phyloP scores from a whole-genome alignment of 371 early-diverging fungal genomes.

The Apophysomyces ossiformis region DNA sequence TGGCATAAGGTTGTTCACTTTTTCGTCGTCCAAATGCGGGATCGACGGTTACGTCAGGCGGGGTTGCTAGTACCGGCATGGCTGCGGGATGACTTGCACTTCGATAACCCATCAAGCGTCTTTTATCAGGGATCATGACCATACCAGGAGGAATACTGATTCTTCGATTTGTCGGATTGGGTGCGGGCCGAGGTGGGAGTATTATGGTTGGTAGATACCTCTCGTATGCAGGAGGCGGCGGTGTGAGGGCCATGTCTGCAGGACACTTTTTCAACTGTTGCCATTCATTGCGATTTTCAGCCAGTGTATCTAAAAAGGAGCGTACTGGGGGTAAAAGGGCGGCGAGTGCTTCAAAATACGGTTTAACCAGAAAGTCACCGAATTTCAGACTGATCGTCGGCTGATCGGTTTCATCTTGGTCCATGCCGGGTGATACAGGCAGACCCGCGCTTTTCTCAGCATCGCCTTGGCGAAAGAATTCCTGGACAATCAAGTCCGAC shows the following conservation, averaged over 20 bases:
- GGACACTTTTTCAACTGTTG: conserved; percentile 34
- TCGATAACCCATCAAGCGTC: not conserved
- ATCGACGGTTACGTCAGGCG: conserved; percentile 1
- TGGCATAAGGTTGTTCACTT: conserved; percentile 1
- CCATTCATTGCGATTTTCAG: conserved; percentile 49
- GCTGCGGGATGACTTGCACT: conserved; percentile 16
- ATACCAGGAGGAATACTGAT: conserved; percentile 57
- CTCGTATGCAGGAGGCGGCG: conserved; percentile 17
- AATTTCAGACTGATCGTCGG: conserved; percentile 80
- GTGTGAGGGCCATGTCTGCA: conserved; percentile 25
- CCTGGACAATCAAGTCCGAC: conserved; percentile 85
- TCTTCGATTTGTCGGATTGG: conserved; percentile 30
- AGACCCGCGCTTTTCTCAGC: conserved; percentile 72
- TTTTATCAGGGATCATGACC: conserved; percentile 39
- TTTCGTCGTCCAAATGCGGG: conserved; percentile 7
- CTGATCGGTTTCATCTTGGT: conserved; percentile 74
- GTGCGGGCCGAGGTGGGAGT: conserved; percentile 20
- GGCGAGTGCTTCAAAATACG: conserved; percentile 79
- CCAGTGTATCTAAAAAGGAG: conserved; percentile 38
- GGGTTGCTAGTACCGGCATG: conserved; percentile 4
- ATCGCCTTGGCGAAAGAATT: conserved; percentile 89
- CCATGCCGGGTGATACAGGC: conserved; percentile 89
- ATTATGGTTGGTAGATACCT: conserved; percentile 28
- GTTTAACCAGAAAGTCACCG: conserved; percentile 76
- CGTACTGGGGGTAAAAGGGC: conserved; percentile 65